Conservation (phyloP, 2,329 filamentous ascomycete species). For the Colletotrichum sp. region DNA sequence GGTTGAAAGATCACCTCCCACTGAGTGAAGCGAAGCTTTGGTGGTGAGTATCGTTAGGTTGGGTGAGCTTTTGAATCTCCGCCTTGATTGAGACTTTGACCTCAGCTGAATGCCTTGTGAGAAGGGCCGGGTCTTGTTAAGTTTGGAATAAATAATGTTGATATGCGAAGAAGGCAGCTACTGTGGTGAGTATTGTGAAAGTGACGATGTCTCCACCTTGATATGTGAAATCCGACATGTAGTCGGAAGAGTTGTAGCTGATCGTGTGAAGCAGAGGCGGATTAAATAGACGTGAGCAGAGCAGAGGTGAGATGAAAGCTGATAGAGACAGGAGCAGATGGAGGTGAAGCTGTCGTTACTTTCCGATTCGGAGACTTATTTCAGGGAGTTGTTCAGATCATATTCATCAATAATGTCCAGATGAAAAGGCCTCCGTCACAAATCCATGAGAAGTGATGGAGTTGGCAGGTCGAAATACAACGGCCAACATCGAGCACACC, state of each 20-base stretch:
- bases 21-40: not conserved
- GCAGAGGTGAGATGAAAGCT: not conserved
- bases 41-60: not conserved
- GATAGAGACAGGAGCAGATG: not conserved
- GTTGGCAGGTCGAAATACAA: not conserved
- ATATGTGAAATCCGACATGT: not conserved
- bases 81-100: not conserved
- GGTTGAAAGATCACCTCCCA: not conserved
- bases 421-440: not conserved
- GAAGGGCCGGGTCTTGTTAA: too few species aligned
- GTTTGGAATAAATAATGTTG: too few species aligned
- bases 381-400: not conserved
- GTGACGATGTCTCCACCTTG: not conserved
- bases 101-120: too few species aligned
- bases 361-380: not conserved
- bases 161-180: too few species aligned
- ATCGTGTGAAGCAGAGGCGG: not conserved
- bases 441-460: fast-evolving
- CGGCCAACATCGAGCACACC: too few species aligned
- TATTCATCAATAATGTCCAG: not conserved
- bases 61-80: too few species aligned
- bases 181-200: not conserved
- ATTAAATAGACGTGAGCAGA: not conserved
- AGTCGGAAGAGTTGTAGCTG: not conserved
- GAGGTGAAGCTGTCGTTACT: not conserved